phyloP scores from a whole-genome alignment of 768 basidiomycete species.

The Boletus rubescentipes region DNA sequence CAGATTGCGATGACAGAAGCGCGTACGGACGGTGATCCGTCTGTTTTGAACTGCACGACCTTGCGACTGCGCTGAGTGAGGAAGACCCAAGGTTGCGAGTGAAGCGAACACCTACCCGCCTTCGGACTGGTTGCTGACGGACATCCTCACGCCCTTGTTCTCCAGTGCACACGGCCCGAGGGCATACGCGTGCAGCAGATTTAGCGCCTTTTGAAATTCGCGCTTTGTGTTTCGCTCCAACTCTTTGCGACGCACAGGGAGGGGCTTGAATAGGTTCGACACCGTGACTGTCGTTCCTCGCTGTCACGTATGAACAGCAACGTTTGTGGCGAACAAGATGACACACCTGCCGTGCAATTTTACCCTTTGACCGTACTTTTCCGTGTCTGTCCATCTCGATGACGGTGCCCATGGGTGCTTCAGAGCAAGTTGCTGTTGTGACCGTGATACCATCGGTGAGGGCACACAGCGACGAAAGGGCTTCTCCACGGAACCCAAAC shows the following conservation, averaged over 20 bases:
- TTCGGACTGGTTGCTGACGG: constrained; percentile 65
- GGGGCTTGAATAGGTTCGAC: constrained; percentile 68
- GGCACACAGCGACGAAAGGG: constrained; percentile 90
- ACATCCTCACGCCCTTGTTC: constrained; percentile 64
- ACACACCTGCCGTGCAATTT: constrained; percentile 75
- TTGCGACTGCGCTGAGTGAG: constrained; percentile 46
- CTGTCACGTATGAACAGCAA: constrained; percentile 39
- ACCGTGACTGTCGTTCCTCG: constrained; percentile 83
- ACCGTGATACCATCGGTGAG: constrained; percentile 68
- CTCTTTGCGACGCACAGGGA: constrained; percentile 92
- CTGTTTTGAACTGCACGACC: constrained; percentile 68
- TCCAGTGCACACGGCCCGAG: constrained; percentile 70
- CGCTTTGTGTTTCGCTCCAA: constrained; percentile 85
- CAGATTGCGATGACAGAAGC: constrained; percentile 74
- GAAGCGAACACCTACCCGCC: constrained; percentile 56
- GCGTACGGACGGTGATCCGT: constrained; percentile 60
- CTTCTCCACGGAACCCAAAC: constrained; percentile 96
- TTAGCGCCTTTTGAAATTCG: constrained; percentile 85
- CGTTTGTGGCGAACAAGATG: not conserved
- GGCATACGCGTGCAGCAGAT: constrained; percentile 83
- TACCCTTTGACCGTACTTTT: constrained; percentile 51
- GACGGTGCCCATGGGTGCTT: constrained; percentile 75
- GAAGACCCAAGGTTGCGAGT: not conserved
- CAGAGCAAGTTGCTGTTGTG: constrained; percentile 67
- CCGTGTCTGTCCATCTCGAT: constrained; percentile 75